Percentiles rank a stretch among this genome's conserved stretches.
Evolutionary conservation across 176 grass and related monocot species (phyloP).

Genomic region (Thalia dealbata): DNA sequence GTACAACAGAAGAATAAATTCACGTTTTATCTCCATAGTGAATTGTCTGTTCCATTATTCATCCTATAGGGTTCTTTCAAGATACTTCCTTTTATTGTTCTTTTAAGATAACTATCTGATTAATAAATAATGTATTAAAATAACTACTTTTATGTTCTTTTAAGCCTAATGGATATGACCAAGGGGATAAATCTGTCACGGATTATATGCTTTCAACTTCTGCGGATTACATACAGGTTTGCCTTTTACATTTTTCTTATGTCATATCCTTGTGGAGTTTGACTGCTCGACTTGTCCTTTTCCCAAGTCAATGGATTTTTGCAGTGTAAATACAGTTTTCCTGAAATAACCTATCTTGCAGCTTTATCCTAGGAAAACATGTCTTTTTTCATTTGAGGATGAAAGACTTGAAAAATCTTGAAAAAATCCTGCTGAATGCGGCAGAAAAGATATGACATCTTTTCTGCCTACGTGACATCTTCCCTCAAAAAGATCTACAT

Average conservation of each 20-base stretch:
- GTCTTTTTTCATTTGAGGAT: too few species aligned
- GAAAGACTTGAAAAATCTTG: too few species aligned
- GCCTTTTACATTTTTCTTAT: neutral
- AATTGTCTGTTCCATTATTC: neutral
- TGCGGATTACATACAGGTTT: constrained; percentile 78
- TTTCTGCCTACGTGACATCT: too few species aligned
- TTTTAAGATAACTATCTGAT: constrained; percentile 1
- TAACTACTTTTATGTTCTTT: constrained; percentile 24
- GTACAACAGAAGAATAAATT: neutral
- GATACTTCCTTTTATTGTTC: neutral
- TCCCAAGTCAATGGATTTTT: neutral
- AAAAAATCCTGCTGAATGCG: too few species aligned
- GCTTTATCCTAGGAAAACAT: too few species aligned
- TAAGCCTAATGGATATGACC: constrained; percentile 84
- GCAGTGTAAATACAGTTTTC: too few species aligned
- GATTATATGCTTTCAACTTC: constrained; percentile 43
- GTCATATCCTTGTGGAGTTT: neutral
- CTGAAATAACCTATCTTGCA: too few species aligned
- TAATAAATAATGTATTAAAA: neutral
- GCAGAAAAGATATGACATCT: too few species aligned
- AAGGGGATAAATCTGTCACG: constrained; percentile 64
- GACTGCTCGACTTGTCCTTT: neutral
- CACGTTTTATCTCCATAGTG: neutral
- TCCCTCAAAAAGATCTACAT: too few species aligned
- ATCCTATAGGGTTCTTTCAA: too few species aligned